phyloP scores from a whole-genome alignment of 306 rosid genomes.

The Gastrolobium bilobum region DNA sequence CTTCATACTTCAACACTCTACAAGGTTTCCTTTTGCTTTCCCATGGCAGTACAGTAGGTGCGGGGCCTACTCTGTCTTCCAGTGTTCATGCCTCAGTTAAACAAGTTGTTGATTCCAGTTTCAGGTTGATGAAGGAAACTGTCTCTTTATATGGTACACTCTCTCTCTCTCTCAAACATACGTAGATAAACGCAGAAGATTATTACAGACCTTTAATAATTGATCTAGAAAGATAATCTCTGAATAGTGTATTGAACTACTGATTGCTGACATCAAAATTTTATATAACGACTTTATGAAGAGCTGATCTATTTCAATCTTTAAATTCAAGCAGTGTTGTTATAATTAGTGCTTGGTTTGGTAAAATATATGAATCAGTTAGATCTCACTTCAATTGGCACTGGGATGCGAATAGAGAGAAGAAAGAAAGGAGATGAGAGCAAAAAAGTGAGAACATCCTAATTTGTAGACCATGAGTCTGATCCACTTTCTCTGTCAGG shows the following conservation, averaged over 20 bases:
- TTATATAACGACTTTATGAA: neutral
- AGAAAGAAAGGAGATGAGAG: neutral
- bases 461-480: neutral
- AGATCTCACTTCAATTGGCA: neutral
- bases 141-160: slow-evolving; percentile 71
- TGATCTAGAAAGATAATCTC: slow-evolving; percentile 10
- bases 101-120: slow-evolving; percentile 83
- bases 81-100: slow-evolving; percentile 69
- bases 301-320: neutral
- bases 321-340: neutral
- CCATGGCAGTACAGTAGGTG: slow-evolving; percentile 75
- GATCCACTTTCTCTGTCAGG: neutral
- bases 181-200: neutral
- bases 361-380: neutral
- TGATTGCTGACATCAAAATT: neutral
- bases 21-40: slow-evolving; percentile 90
- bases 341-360: neutral
- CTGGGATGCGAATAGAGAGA: neutral
- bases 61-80: slow-evolving; percentile 84
- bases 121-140: slow-evolving; percentile 74
- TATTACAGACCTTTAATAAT: slow-evolving; percentile 1
- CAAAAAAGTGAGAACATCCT: neutral
- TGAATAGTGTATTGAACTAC: neutral
- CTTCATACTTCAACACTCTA: slow-evolving; percentile 73
- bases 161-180: neutral